Evolutionary conservation across 164 flowering plant species (phyloP), one percentile per base, ranked within the genome.

Genomic region (Dillenia suffruticosa): DNA sequence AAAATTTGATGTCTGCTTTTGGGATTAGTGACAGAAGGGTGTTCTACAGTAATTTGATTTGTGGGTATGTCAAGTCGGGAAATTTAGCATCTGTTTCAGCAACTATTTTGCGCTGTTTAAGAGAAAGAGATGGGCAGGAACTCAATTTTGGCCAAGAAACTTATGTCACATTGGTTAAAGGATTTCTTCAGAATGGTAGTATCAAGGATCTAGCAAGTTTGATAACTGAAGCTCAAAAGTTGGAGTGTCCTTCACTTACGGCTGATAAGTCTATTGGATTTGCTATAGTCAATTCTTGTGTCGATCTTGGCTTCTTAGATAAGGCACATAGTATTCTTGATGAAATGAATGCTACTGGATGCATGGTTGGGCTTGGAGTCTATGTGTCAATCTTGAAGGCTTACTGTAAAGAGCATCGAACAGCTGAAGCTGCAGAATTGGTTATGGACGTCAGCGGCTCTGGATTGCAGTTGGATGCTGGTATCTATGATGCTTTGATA

Each of bases 351-450:
- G 89, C 87, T 46, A 81, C 63, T 54, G 90, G 96, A 53, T 83
- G 74, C 63, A 67, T 70, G 40, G 71, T 88, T 55, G 96, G 96
- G 22, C 77, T 88, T 59, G 99, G 97, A 13, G 94, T 88, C n/a
- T 89, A 91, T 71, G 74, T 84, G 54, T 84, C 96, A 8, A 91
- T 91, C 64, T 78, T 94, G 74, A 89, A 77, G 70, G 96, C 96
- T 44, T 94, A 88, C 56, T 69, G 92, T 68, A 85, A 88, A 77
- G 92, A 89, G 74, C 84, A 72, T 48, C 71, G 90, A 56, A 91
- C 96, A 22, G 85, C 92, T 56, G 96, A 91, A 69, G 99, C 96
- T 69, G 81, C 97, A 13, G 93, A 88, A 50, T 66, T 94, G 78
- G 97, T 94, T 16, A 70, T 76, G 57, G 92, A 88, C 49, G 83